phyloP scores from a whole-genome alignment of 306 rosid genomes.

The Cicer arietinum region DNA sequence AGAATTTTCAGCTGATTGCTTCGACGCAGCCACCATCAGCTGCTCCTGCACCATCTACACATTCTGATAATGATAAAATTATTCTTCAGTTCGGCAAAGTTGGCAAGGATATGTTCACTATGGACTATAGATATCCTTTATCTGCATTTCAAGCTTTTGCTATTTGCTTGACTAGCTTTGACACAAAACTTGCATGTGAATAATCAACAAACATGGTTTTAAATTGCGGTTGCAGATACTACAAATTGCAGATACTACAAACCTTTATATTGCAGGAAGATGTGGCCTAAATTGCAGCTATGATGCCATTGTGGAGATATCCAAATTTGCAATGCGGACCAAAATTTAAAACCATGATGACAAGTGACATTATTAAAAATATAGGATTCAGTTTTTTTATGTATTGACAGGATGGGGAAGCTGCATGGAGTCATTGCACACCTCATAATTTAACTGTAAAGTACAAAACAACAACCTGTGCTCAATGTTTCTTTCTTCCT shows the following conservation, averaged over 20 bases:
- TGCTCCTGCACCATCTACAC: conserved; percentile 53
- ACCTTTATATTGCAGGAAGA: no score
- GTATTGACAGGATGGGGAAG: conserved; percentile 49
- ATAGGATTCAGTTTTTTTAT: conserved; percentile 49
- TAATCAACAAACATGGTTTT: conserved; percentile 37
- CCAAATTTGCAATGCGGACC: no score
- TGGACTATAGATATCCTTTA: conserved; percentile 88
- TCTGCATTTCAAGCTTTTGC: conserved; percentile 98
- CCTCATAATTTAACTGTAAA: conserved; percentile 42
- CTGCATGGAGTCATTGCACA: conserved; percentile 50
- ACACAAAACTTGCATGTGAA: conserved; percentile 98
- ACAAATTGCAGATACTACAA: neutral
- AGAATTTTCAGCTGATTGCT: conserved; percentile 89
- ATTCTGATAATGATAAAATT: conserved; percentile 78
- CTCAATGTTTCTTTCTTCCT: conserved; percentile 1
- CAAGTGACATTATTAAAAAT: conserved; percentile 39
- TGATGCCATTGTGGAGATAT: no score
- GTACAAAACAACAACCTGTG: conserved; percentile 50
- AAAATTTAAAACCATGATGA: no score
- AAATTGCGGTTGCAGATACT: no score
- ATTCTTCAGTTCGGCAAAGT: conserved; percentile 95
- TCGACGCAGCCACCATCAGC: conserved; percentile 59
- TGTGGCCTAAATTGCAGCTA: no score
- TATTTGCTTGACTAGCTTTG: conserved; percentile 92
- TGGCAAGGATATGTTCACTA: conserved; percentile 87